A percentile compares a stretch with the other conserved stretches of the same genome.
phyloP scores from a whole-genome alignment of 805 yeast genomes.

The Candida schatavii region DNA sequence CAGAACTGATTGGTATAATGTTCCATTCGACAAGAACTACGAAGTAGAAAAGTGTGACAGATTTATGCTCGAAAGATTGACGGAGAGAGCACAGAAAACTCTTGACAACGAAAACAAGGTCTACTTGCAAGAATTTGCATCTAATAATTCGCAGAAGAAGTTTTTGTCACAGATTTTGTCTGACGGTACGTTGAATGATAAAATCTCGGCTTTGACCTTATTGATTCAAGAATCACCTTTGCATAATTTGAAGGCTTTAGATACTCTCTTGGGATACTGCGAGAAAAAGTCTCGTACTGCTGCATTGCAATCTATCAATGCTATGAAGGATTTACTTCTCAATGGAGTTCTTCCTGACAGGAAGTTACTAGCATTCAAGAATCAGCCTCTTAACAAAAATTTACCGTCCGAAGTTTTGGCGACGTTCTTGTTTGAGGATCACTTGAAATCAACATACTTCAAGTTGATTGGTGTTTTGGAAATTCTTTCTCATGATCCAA shows the following conservation, averaged over 20 bases:
- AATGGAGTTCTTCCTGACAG: constrained; percentile 86
- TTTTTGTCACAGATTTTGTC: constrained; percentile 85
- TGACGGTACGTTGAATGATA: constrained; percentile 92
- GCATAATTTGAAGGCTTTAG: constrained; percentile 82
- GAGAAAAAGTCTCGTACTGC: constrained; percentile 92
- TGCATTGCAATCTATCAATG: constrained; percentile 84
- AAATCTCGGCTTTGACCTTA: constrained; percentile 90
- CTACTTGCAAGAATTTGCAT: constrained; percentile 71
- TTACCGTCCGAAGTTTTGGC: constrained; percentile 53
- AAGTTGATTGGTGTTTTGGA: constrained; percentile 75
- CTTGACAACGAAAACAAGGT: constrained; percentile 68
- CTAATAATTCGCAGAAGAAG: constrained; percentile 76
- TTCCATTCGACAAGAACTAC: constrained; percentile 31
- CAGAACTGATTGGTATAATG: constrained; percentile 73
- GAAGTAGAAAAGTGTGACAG: constrained; percentile 41
- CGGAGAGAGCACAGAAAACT: constrained; percentile 61
- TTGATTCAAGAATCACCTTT: constrained; percentile 93
- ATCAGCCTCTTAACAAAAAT: constrained; percentile 55
- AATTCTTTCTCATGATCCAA: constrained; percentile 82
- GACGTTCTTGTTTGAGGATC: constrained; percentile 84
- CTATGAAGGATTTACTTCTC: constrained; percentile 82
- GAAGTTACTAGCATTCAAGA: constrained; percentile 74
- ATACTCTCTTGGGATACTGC: constrained; percentile 72
- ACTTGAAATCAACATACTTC: constrained; percentile 74
- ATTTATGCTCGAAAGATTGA: constrained; percentile 58